A percentile compares a stretch with the other conserved stretches of the same genome.
These are phyloP conservation scores for Fusarium metavorans DNA, from an alignment of 2,329 filamentous ascomycete genomes.

Conservation along the genomic window DNA sequence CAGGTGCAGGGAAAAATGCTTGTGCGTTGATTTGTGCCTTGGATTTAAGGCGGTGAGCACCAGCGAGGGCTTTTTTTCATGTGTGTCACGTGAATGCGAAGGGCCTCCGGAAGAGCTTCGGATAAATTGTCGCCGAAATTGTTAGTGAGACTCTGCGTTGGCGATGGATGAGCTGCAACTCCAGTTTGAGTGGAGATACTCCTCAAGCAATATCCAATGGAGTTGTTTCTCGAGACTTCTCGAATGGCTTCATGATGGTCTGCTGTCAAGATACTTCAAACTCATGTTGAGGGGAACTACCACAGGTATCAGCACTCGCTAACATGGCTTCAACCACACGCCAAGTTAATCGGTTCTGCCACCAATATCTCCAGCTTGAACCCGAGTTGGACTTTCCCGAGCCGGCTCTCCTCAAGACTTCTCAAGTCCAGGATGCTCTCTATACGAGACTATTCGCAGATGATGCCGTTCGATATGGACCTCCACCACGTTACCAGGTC, in stretches of 20 bases:
- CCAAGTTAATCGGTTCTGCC: conserved; percentile 67
- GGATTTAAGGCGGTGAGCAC: conserved; percentile 21
- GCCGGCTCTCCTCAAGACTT: conserved; percentile 66
- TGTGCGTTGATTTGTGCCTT: conserved; percentile 30
- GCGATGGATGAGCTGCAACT: conserved; percentile 30
- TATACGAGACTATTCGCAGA: conserved; percentile 76
- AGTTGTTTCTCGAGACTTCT: conserved; percentile 4
- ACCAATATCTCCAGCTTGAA: conserved; percentile 85
- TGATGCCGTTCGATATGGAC: conserved; percentile 65
- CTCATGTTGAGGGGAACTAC: not conserved
- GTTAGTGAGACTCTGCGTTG: conserved; percentile 6
- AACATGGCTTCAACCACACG: conserved; percentile 33
- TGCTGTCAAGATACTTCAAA: conserved; percentile 17
- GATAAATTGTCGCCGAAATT: conserved; percentile 4
- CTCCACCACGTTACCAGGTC: conserved; percentile 77
- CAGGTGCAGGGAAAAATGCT: conserved; percentile 9
- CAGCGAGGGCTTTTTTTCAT: conserved; percentile 17
- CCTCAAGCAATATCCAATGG: conserved; percentile 28
- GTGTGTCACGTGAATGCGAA: conserved; percentile 34
- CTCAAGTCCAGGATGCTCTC: conserved; percentile 74
- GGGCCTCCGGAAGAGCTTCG: conserved; percentile 30
- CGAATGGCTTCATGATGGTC: conserved; percentile 23
- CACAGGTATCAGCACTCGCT: not conserved
- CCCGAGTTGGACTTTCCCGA: conserved; percentile 73
- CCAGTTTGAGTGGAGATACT: conserved; percentile 38